These are phyloP conservation scores for Taiozyma sp. DNA, from an alignment of 1,139 yeast genomes.

Conservation along the genomic window DNA sequence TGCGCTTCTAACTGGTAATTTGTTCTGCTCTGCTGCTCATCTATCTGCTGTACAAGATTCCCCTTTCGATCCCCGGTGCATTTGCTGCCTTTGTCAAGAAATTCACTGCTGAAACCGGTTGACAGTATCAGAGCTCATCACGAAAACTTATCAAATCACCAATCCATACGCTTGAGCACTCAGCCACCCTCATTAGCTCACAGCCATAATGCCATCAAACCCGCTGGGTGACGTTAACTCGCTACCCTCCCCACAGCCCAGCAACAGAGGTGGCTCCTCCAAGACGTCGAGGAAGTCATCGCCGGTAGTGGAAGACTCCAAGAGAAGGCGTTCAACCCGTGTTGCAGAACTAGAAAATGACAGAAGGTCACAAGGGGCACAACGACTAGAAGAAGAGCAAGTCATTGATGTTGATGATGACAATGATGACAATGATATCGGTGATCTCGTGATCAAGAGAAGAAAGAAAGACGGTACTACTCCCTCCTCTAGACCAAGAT, in stretches of 20 bases:
- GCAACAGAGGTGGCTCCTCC: neutral
- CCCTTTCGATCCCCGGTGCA: neutral
- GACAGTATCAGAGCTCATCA: neutral
- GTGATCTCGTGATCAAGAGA: slow-evolving; percentile 9
- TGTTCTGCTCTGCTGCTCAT: neutral
- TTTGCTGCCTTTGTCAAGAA: neutral
- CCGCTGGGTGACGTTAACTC: neutral
- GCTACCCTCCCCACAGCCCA: slow-evolving; percentile 5
- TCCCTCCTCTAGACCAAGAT: slow-evolving; percentile 10
- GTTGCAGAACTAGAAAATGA: neutral
- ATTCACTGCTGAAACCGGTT: neutral
- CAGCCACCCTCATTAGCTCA: neutral
- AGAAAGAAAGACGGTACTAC: slow-evolving; percentile 4
- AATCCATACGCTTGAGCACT: neutral
- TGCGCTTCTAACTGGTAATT: neutral
- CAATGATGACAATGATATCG: slow-evolving; percentile 1
- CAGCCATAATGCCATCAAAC: neutral
- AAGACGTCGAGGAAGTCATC: neutral
- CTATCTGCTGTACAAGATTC: neutral
- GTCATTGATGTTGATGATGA: neutral
- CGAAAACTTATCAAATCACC: neutral
- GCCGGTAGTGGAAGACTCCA: neutral
- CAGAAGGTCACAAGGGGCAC: neutral
- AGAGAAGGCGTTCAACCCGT: neutral
- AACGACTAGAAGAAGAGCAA: neutral